Conservation (phyloP, 805 yeast species). For the Yueomyces sinensis region DNA sequence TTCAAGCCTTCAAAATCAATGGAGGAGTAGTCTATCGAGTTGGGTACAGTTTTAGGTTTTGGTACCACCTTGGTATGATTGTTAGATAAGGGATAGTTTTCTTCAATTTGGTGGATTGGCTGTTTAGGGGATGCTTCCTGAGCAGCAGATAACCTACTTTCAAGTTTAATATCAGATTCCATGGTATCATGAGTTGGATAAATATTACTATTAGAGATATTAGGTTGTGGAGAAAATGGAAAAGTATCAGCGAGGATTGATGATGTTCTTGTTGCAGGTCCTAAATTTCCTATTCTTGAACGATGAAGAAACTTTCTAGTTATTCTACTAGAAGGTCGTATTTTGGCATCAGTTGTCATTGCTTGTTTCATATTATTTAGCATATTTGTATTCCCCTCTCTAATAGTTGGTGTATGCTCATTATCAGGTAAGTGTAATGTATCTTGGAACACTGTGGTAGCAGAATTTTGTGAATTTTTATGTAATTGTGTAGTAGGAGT, state of each 20-base stretch:
- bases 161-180: too few relatives aligned
- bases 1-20: conserved; percentile 27
- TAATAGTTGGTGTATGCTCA: background rate
- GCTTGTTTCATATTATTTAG: conserved; percentile 14
- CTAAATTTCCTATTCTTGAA: conserved; percentile 13
- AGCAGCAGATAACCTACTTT: background rate
- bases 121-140: background rate
- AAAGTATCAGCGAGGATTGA: too few relatives aligned
- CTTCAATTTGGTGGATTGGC: background rate
- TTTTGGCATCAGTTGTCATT: conserved; percentile 15
- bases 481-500: background rate
- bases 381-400: conserved; percentile 9
- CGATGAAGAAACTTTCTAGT: conserved; percentile 16
- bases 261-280: conserved; percentile 22
- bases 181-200: too few relatives aligned
- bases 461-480: background rate
- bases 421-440: background rate
- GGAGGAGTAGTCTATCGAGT: conserved; percentile 5
- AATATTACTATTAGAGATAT: too few relatives aligned
- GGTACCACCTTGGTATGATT: too few relatives aligned
- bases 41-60: background rate
- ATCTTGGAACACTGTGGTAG: background rate
- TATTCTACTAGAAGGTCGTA: conserved; percentile 15
- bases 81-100: too few relatives aligned
- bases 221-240: too few relatives aligned